These are phyloP conservation scores for Triglochin maritima DNA, from an alignment of 106 monocot genomes.

Conservation along the genomic window DNA sequence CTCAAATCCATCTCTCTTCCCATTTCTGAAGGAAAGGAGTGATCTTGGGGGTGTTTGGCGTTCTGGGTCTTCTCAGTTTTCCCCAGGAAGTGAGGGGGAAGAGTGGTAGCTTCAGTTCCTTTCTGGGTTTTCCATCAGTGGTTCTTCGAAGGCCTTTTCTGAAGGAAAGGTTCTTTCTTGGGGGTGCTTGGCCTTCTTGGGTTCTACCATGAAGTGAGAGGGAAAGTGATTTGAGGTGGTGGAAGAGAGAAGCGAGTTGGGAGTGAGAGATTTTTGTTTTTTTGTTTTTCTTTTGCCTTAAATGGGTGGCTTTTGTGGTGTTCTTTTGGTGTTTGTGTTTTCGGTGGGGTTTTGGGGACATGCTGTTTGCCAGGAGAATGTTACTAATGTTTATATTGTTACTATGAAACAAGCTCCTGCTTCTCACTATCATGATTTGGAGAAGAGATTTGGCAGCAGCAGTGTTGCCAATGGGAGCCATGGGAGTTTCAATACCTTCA, in stretches of 20 bases:
- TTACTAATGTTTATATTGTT: conserved; percentile 61
- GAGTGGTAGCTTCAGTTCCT: neutral
- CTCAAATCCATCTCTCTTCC: neutral
- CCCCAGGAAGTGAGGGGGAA: neutral
- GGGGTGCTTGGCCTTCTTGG: neutral
- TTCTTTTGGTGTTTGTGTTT: conserved; percentile 16
- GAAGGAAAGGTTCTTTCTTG: neutral
- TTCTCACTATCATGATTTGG: conserved; percentile 31
- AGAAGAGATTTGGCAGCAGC: conserved; percentile 40
- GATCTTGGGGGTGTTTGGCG: neutral
- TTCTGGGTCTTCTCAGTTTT: neutral
- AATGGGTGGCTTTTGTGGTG: conserved; percentile 12
- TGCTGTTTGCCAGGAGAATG: conserved; percentile 39
- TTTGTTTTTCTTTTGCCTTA: conserved; percentile 5
- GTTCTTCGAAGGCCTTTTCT: neutral
- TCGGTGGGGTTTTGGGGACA: conserved; percentile 18
- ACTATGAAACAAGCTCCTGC: conserved; percentile 78
- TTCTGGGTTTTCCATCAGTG: too few species aligned
- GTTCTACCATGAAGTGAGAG: neutral
- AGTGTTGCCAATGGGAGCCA: conserved; percentile 14
- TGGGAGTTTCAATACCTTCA: conserved; percentile 29
- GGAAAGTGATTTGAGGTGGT: neutral
- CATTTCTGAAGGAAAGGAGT: neutral
- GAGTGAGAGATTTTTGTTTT: neutral
- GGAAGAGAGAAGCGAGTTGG: neutral